Conservation (phyloP, 768 basidiomycete species). For the Mycena chlorophos region DNA sequence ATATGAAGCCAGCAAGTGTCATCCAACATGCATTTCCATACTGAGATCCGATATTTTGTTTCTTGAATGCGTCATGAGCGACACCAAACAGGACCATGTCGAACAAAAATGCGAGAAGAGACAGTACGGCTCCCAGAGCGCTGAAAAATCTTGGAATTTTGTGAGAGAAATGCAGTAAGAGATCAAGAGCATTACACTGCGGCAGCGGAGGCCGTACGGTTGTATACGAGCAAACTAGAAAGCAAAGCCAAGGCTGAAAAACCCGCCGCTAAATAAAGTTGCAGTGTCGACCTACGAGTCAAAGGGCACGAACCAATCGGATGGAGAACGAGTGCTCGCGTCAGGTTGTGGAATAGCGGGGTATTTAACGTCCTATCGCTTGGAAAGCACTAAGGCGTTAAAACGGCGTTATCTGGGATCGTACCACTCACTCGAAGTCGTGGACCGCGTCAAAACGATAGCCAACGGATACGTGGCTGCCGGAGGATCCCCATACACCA, state of each 20-base stretch:
- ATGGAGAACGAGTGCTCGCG: conserved; percentile 72
- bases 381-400: not conserved
- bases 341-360: conserved; percentile 63
- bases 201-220: conserved; percentile 71
- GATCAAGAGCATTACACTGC: conserved; percentile 43
- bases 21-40: conserved; percentile 86
- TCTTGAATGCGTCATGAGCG: conserved; percentile 56
- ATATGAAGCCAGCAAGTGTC: conserved; percentile 69
- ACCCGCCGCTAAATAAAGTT: conserved; percentile 51
- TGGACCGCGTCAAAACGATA: conserved; percentile 45
- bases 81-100: conserved; percentile 83
- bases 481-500: conserved; percentile 61
- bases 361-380: conserved; percentile 52
- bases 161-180: not conserved
- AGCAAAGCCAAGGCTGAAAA: conserved; percentile 64
- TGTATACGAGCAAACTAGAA: conserved; percentile 70
- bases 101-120: conserved; percentile 70
- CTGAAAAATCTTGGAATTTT: conserved; percentile 46
- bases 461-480: conserved; percentile 52
- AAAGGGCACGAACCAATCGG: conserved; percentile 59
- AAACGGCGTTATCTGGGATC: not conserved
- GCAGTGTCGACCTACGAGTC: conserved; percentile 6
- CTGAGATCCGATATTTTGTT: conserved; percentile 47
- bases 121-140: conserved; percentile 64
- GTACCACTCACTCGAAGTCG: conserved; percentile 43